Conservation (phyloP, 345 rosid genomes). For the Euclidium syriacum region DNA sequence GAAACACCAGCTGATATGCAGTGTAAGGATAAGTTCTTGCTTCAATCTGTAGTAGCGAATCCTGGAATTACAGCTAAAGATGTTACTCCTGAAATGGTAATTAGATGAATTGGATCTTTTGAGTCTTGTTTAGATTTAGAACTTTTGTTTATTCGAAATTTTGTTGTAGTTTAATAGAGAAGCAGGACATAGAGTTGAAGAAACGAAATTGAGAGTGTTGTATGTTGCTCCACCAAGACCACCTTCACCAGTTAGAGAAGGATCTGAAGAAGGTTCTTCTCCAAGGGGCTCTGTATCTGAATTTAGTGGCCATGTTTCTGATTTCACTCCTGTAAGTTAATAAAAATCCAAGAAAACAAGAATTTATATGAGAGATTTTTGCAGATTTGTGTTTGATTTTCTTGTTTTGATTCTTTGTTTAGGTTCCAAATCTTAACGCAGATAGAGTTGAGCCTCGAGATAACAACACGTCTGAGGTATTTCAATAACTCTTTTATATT, state of each 20-base stretch:
- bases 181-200: conserved; percentile 57
- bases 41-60: conserved; percentile 58
- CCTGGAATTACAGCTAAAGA: conserved; percentile 59
- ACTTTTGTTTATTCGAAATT: too few species aligned
- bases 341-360: neutral
- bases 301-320: conserved; percentile 48
- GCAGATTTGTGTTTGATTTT: conserved; percentile 9
- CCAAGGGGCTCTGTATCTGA: conserved; percentile 71
- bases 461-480: conserved; percentile 56
- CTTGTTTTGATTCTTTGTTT: conserved; percentile 33
- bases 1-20: conserved; percentile 74
- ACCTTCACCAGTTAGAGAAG: conserved; percentile 77
- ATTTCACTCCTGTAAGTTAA: conserved; percentile 50
- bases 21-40: conserved; percentile 86
- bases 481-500: neutral
- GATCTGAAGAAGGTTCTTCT: conserved; percentile 76
- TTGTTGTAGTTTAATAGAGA: conserved; percentile 79
- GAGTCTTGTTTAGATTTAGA: too few species aligned
- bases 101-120: too few species aligned
- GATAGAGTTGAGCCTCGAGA: conserved; percentile 48
- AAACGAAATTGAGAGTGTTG: conserved; percentile 70
- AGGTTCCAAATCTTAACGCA: conserved; percentile 48
- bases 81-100: conserved; percentile 73
- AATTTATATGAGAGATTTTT: too few species aligned
- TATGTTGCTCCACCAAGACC: conserved; percentile 75